These are phyloP conservation scores for Huiozyma naganishii DNA, from an alignment of 805 yeast genomes.

Conservation along the genomic window DNA sequence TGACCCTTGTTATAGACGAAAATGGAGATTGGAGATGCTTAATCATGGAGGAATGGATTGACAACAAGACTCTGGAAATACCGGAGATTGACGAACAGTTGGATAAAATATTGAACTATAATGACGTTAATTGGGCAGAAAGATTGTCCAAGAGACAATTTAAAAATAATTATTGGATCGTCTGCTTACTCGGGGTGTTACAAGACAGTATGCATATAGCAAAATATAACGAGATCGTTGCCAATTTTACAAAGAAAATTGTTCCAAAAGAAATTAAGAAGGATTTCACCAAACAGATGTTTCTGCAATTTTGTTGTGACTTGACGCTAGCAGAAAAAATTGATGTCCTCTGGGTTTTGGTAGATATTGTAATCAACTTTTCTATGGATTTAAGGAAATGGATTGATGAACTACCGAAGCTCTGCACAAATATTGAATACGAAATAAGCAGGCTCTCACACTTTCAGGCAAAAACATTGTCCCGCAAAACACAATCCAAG, in stretches of 20 bases:
- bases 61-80: constrained; percentile 7
- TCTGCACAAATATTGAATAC: not conserved
- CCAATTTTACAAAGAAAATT: constrained; percentile 42
- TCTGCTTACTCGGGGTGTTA: constrained; percentile 60
- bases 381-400: constrained; percentile 16
- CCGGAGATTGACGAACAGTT: constrained; percentile 12
- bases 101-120: constrained; percentile 36
- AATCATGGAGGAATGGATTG: constrained; percentile 19
- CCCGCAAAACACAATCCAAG: not conserved
- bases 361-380: constrained; percentile 38
- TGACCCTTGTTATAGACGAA: constrained; percentile 18
- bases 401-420: constrained; percentile 10
- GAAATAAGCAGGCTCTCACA: not conserved
- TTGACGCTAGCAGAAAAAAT: constrained; percentile 45
- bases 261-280: constrained; percentile 31
- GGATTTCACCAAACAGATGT: not conserved
- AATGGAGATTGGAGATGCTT: constrained; percentile 20
- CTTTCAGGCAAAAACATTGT: not conserved
- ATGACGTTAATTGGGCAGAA: constrained; percentile 64
- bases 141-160: constrained; percentile 61
- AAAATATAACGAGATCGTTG: constrained; percentile 23
- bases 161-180: constrained; percentile 78
- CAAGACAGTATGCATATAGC: constrained; percentile 22
- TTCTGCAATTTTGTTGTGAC: constrained; percentile 39
- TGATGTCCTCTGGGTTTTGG: constrained; percentile 46